Evolutionary conservation across 768 basidiomycete genomes (phyloP), one percentile per base, ranked within the genome.

Genomic region (Multifurca ochricompacta): DNA sequence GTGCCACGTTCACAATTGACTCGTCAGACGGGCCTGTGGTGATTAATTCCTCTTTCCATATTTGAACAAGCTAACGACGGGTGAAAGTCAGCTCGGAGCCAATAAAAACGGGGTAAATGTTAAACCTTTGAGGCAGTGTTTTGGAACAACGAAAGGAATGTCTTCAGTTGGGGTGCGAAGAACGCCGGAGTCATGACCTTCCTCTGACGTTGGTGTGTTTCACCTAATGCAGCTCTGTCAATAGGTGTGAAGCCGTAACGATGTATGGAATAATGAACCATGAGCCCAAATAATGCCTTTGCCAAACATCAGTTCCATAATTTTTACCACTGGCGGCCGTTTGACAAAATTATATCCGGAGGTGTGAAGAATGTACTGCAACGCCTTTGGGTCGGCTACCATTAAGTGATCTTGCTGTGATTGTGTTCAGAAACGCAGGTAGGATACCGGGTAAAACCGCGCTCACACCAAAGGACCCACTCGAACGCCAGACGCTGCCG

Each of bases 161-260:
- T 55, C 31, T 54, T 57, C 19, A 66, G 42, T 41, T 64, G 63
- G 11, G 57, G 43, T 3, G 63, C 59, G 6, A 56, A 62, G 58
- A 64, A 66, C 10, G 63, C 63, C 3, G 65, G 63, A 27, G 56
- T 60, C 62, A 66, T 64, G 51, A 66, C 63, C 52, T 57, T 64
- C 21, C 65, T 52, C 31, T 61, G 59, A 14, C 65, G 60, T 16
- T 52, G 41, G 32, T 66, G 63, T 39, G 59, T 48, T 30, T 61
- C 44, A 27, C 59, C 63, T 64, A 21, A 45, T 16, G 21, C 4
- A 27, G 21, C 32, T 18, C n/a, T 9, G 10, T 43, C 41, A 43
- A 16, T 27, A 27, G 18, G 9, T 40, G 3, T n/a, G 23, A 28
- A 0, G 18, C 11, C 7, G 28, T 31, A 1, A 4, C 3, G 28